Evolutionary conservation across 768 basidiomycete genomes (phyloP), one percentile per base, ranked within the genome.

Genomic region (Porpolomopsis calyptriformis): DNA sequence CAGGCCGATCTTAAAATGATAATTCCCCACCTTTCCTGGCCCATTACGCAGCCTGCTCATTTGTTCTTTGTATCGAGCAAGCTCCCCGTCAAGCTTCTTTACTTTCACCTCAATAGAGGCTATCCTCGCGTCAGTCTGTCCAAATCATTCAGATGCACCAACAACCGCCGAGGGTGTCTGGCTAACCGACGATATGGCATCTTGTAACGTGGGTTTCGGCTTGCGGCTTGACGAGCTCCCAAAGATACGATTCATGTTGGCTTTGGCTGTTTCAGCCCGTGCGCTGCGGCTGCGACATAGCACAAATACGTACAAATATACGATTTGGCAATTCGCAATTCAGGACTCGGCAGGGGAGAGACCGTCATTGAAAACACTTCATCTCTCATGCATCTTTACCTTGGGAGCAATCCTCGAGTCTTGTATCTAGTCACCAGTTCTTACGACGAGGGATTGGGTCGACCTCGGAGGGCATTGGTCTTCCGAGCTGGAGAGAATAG

Each of bases 101-200:
- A 99, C 71, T 71, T 98, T 99, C 61, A 97, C 93, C 62, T 99
- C 92, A 51, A 96, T 86, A 10, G 85, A 80, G 22, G 81, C 80
- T 61, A 89, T 74, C 44, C 93, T 80, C 1, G 76, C 63, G 61
- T 97, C 93, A 60, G 91, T 96, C 92, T 96, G 48, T 52, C 26
- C 38, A 27, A n/a, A 25, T 34, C 25, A 25, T 27, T 40, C 22
- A n/a, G 12, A 45, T 26, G 12, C 18, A 36, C 23, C 35, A 48
- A 49, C 34, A 27, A 48, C 52, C 27, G 46, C 33, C n/a, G n/a
- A 38, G 18, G 22, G 10, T 42, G 24, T 40, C 38, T 12, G 25
- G 67, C 80, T 61, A 55, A 89, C 86, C 50, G 90, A 81, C 43
- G 77, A 67, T 60, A 99, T 96, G n/a, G 94, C 94, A 68, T 99